These are phyloP conservation scores for Fusarium virguliforme DNA, from an alignment of 2,329 filamentous ascomycete genomes.

Conservation along the genomic window DNA sequence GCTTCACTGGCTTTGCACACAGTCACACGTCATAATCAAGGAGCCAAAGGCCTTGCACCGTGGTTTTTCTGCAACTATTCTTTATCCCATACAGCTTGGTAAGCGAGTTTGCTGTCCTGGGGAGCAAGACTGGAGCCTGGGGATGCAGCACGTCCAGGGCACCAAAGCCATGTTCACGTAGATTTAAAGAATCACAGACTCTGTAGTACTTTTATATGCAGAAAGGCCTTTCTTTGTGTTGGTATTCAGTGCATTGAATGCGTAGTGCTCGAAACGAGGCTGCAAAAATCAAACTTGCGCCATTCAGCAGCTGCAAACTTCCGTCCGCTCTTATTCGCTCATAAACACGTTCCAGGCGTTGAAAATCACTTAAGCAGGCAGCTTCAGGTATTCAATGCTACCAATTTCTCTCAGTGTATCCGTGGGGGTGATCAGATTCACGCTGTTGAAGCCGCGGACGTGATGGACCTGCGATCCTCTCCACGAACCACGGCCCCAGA, in stretches of 20 bases:
- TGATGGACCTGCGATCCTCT: background rate
- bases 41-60: background rate
- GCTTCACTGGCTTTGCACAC: background rate
- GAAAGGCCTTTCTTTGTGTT: background rate
- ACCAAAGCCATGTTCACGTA: background rate
- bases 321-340: background rate
- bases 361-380: background rate
- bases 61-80: background rate
- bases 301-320: background rate
- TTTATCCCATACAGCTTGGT: background rate
- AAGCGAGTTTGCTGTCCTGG: background rate
- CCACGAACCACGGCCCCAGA: background rate
- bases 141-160: background rate
- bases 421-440: background rate
- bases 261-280: background rate
- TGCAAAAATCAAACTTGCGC: slow-evolving; percentile 1
- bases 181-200: background rate
- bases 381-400: background rate
- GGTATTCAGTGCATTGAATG: background rate
- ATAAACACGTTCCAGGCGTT: background rate
- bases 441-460: background rate
- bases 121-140: background rate
- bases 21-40: background rate
- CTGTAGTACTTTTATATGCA: background rate
- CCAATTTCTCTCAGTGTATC: background rate